Conservation (phyloP, 495 filamentous ascomycete genomes). For the Daldinia concentrica region DNA sequence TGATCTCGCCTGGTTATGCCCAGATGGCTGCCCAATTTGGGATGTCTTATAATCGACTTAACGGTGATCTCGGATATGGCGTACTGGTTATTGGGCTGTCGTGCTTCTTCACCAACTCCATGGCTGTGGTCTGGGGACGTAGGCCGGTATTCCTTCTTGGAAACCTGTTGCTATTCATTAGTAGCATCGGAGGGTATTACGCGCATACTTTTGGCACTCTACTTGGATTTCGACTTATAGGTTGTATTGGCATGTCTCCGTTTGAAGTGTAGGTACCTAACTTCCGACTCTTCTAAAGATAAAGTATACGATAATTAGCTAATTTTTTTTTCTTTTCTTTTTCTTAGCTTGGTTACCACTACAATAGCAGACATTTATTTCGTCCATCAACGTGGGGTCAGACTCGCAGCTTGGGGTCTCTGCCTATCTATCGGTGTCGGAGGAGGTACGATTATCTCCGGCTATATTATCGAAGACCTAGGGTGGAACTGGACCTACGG, state of each 20-base stretch:
- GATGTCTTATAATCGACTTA: conserved; percentile 53
- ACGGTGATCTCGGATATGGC: conserved; percentile 56
- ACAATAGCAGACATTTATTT: conserved; percentile 61
- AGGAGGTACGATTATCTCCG: conserved; percentile 46
- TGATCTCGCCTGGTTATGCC: conserved; percentile 51
- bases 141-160: conserved; percentile 65
- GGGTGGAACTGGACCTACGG: conserved; percentile 50
- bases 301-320: neutral
- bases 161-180: conserved; percentile 60
- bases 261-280: conserved; percentile 53
- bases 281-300: neutral
- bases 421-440: conserved; percentile 41
- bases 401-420: conserved; percentile 44
- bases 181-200: conserved; percentile 59
- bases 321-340: neutral
- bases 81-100: conserved; percentile 62
- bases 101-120: conserved; percentile 62
- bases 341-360: conserved; percentile 51
- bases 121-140: conserved; percentile 66
- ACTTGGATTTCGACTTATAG: conserved; percentile 49
- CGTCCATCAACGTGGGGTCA: conserved; percentile 51
- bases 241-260: conserved; percentile 59
- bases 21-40: conserved; percentile 49
- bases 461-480: conserved; percentile 44
- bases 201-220: conserved; percentile 55